Evolutionary conservation across 2,329 filamentous ascomycete species (phyloP), one percentile per base, ranked within the genome.

Genomic region (Paracamarosporium sp.): DNA sequence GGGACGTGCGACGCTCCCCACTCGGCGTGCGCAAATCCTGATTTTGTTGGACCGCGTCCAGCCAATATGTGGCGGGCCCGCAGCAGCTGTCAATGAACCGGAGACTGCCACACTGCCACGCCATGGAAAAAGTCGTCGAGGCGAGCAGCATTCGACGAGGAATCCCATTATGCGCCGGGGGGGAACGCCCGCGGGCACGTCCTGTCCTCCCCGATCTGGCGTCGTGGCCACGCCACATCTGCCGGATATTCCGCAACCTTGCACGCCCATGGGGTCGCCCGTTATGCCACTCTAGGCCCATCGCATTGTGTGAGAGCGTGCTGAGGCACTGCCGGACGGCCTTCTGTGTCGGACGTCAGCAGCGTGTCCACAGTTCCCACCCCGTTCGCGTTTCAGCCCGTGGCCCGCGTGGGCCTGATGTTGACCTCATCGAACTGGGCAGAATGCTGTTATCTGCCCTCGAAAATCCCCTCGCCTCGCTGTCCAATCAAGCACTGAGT

Each of bases 21-120:
- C 48, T 24, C 36, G 48, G 48, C 48, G 35, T 31, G 35, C 43
- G 48, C 48, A 51, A 24, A 51, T 51, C 48, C 48, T 51, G 48
- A 40, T 51, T 51, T 40, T 30, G 47, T 24, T 50, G 28, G 28
- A 48, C 31, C 46, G 27, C 46, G 31, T 36, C 22, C 31, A 36
- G 25, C 40, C 22, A 25, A 20, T 20, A 38, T 12, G 17, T 38
- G n/a, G 5, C 25, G 22, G 43, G 22, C 20, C 40, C 40, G 20
- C 27, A 25, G 40, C 22, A 22, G 28, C 45, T 48, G 45, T 35
- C 45, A 48, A 13, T 28, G 20, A 35, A 9, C 28, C 45, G 20
- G 28, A 31, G 20, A 31, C 27, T 20, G 43, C 43, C n/a, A 48
- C 45, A 36, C 17, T 36, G 30, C 45, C 20, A 11, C 45, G 30